Percentiles rank a stretch among this genome's conserved stretches.
Conservation (phyloP, 257 asterid species). For the Lycium barbarum region DNA sequence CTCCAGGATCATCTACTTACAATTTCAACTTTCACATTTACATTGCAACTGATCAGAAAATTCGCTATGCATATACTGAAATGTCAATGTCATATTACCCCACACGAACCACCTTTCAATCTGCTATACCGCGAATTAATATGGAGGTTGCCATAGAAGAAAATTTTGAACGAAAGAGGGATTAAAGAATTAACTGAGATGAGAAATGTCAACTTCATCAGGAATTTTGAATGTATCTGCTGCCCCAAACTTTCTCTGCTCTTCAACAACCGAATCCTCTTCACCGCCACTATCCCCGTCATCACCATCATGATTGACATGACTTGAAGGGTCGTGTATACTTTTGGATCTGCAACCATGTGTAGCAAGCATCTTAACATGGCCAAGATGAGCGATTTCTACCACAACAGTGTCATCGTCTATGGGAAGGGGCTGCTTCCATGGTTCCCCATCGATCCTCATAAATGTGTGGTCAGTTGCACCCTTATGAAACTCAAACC, state of each 20-base stretch:
- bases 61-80: neutral
- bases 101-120: neutral
- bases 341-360: constrained; percentile 68
- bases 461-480: constrained; percentile 73
- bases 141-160: neutral
- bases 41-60: neutral
- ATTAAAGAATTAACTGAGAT: constrained; percentile 53
- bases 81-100: neutral
- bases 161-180: neutral
- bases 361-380: constrained; percentile 91
- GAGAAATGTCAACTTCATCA: constrained; percentile 82
- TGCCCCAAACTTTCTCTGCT: constrained; percentile 82
- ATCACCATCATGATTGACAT: constrained; percentile 40
- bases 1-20: neutral
- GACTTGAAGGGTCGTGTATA: constrained; percentile 57
- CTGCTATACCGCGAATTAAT: neutral
- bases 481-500: constrained; percentile 79
- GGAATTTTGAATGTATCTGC: constrained; percentile 84
- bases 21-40: neutral
- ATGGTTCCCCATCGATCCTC: constrained; percentile 95
- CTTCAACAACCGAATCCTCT: constrained; percentile 62
- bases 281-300: constrained; percentile 71
- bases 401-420: constrained; percentile 73
- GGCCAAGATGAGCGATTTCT: constrained; percentile 72
- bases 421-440: constrained; percentile 86